These are phyloP conservation scores for Ascochyta rabiei DNA, from an alignment of 2,329 filamentous ascomycete species.

Conservation along the genomic window DNA sequence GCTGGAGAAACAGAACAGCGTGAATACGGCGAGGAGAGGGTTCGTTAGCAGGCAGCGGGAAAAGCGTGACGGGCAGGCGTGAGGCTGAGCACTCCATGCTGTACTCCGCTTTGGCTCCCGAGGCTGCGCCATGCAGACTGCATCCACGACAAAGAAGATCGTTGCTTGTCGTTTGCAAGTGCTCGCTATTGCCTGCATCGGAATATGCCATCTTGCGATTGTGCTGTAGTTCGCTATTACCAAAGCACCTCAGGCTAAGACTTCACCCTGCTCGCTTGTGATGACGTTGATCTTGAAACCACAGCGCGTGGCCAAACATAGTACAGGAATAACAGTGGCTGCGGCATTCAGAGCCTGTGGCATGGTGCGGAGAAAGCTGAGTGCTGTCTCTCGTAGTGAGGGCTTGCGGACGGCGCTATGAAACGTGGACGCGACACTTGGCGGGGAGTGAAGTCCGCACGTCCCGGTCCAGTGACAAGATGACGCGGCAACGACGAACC, in stretches of 20 bases:
- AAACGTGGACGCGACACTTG: slow-evolving; percentile 15
- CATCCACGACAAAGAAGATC: not conserved
- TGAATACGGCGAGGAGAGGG: not conserved
- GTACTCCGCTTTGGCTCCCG: not conserved
- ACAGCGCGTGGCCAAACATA: not conserved
- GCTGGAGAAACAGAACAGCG: not conserved
- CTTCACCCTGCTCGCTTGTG: not conserved
- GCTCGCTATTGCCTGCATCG: not conserved
- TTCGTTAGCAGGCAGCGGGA: no score
- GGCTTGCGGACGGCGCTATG: slow-evolving; percentile 9
- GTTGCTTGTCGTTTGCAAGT: not conserved
- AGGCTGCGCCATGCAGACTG: not conserved
- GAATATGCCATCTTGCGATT: not conserved
- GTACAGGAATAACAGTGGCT: not conserved
- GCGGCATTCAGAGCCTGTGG: not conserved
- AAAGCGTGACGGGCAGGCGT: no score
- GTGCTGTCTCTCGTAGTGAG: slow-evolving; percentile 4
- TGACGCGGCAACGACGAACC: slow-evolving; percentile 25
- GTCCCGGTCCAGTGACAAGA: slow-evolving; percentile 5
- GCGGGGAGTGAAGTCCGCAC: slow-evolving; percentile 8
- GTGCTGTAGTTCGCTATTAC: not conserved
- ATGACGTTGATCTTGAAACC: not conserved
- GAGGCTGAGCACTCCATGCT: not conserved
- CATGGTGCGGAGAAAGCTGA: not conserved
- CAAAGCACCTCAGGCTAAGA: not conserved